A percentile compares a stretch with the other conserved stretches of the same genome.
Evolutionary conservation across 2,329 filamentous ascomycete species (phyloP).

Genomic region (Aspergillus hiratsukae): DNA sequence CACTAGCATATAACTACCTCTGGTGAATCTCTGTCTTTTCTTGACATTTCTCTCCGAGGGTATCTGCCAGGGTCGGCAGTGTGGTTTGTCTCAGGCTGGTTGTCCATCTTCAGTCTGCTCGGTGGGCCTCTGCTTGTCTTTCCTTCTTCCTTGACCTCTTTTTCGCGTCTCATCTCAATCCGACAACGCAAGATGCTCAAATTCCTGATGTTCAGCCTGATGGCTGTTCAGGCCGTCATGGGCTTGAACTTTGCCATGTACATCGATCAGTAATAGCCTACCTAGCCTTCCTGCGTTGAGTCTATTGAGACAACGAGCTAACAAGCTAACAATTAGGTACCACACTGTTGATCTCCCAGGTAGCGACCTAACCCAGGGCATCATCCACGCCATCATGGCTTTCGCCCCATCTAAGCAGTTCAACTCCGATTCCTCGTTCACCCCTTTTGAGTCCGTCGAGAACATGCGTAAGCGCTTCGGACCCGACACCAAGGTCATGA

Average conservation of each 20-base stretch:
- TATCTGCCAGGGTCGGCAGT: background rate
- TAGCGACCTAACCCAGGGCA: slow-evolving; percentile 33
- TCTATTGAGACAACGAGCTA: no score
- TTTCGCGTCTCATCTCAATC: background rate
- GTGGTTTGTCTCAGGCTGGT: background rate
- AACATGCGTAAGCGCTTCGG: slow-evolving; percentile 52
- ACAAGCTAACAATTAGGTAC: slow-evolving; percentile 29
- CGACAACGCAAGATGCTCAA: slow-evolving; percentile 21
- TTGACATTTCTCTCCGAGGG: background rate
- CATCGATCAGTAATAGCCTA: slow-evolving; percentile 42
- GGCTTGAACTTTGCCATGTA: slow-evolving; percentile 42
- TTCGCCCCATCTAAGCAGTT: slow-evolving; percentile 53
- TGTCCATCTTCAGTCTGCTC: background rate
- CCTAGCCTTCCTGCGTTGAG: background rate
- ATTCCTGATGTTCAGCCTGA: slow-evolving; percentile 22
- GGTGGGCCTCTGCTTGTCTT: background rate
- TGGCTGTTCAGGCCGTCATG: slow-evolving; percentile 27
- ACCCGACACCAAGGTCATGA: slow-evolving; percentile 57
- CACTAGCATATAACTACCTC: background rate
- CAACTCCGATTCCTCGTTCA: slow-evolving; percentile 44
- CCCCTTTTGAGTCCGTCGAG: slow-evolving; percentile 51
- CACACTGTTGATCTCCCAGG: slow-evolving; percentile 37
- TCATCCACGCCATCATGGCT: slow-evolving; percentile 54
- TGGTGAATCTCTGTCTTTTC: background rate
- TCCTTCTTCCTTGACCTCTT: background rate